Evolutionary conservation across 331 rosid species (phyloP).

Genomic region (Acacia pycnantha): DNA sequence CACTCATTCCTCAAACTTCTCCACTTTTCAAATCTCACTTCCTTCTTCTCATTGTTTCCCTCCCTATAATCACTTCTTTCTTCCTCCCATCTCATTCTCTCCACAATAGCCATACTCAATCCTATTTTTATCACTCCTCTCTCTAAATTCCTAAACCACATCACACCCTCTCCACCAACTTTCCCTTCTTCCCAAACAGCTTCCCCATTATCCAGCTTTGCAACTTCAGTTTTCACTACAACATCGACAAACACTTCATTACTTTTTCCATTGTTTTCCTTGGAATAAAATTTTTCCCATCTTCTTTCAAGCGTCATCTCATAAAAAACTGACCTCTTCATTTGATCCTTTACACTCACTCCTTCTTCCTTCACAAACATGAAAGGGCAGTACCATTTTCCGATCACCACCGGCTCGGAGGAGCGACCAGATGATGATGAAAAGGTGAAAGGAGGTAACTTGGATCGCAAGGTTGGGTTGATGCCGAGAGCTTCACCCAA

Average conservation of each 20-base stretch:
- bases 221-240: neutral
- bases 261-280: neutral
- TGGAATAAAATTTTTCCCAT: neutral
- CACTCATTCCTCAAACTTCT: neutral
- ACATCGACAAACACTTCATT: neutral
- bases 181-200: neutral
- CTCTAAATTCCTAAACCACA: neutral
- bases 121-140: neutral
- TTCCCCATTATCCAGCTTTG: neutral
- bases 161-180: neutral
- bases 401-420: neutral
- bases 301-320: neutral
- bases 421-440: neutral
- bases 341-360: neutral
- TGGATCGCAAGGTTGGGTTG: neutral
- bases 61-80: neutral
- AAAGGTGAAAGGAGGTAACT: neutral
- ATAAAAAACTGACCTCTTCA: neutral
- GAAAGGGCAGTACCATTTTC: slow-evolving; percentile 2
- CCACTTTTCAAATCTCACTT: neutral
- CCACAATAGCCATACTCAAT: neutral
- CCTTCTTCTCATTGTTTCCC: neutral
- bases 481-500: neutral
- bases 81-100: neutral
- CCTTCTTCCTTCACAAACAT: slow-evolving; percentile 2